These are phyloP conservation scores for Periglandula ipomoeae DNA, from an alignment of 2,329 filamentous ascomycete species.

Conservation along the genomic window DNA sequence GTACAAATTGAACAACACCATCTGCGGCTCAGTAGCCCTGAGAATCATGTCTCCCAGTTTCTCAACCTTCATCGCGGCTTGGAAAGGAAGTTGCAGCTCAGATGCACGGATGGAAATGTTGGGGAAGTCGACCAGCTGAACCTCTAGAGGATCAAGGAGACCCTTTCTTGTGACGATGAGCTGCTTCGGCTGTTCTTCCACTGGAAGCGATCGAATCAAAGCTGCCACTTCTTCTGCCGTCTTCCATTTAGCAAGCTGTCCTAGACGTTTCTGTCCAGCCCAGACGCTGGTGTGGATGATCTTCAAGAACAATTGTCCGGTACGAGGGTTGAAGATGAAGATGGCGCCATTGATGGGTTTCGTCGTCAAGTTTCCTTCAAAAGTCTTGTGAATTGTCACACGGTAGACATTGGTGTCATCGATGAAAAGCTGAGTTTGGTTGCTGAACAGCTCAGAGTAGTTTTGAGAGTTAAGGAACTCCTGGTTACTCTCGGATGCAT, in stretches of 20 bases:
- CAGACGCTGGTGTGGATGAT: slow-evolving; percentile 99
- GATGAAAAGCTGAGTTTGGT: slow-evolving; percentile 97
- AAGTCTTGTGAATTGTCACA: slow-evolving; percentile 99
- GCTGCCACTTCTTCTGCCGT: slow-evolving; percentile 99
- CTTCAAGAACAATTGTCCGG: slow-evolving; percentile 94
- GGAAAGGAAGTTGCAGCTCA: slow-evolving; percentile 94
- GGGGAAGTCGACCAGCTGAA: slow-evolving; percentile 94
- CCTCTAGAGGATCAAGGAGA: slow-evolving; percentile 90
- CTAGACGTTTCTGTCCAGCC: slow-evolving; percentile 98
- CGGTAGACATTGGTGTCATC: slow-evolving; percentile 99
- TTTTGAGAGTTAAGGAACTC: slow-evolving; percentile 99
- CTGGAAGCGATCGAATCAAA: slow-evolving; percentile 85
- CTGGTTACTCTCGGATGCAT: slow-evolving; percentile 97
- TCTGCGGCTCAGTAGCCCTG: slow-evolving; percentile 95
- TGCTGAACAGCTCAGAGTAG: slow-evolving; percentile 98
- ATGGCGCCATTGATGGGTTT: slow-evolving; percentile 99
- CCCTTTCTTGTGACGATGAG: slow-evolving; percentile 97
- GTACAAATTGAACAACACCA: slow-evolving; percentile 98
- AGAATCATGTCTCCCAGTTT: slow-evolving; percentile 99
- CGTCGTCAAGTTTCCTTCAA: slow-evolving; percentile 96
- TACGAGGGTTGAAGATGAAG: slow-evolving; percentile 99
- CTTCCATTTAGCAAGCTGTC: slow-evolving; percentile 98
- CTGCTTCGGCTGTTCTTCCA: slow-evolving; percentile 98
- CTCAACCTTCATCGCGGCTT: slow-evolving; percentile 99
- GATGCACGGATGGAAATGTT: slow-evolving; percentile 98